Conservation (phyloP, 495 filamentous ascomycete species). For the Annulohypoxylon stygium region DNA sequence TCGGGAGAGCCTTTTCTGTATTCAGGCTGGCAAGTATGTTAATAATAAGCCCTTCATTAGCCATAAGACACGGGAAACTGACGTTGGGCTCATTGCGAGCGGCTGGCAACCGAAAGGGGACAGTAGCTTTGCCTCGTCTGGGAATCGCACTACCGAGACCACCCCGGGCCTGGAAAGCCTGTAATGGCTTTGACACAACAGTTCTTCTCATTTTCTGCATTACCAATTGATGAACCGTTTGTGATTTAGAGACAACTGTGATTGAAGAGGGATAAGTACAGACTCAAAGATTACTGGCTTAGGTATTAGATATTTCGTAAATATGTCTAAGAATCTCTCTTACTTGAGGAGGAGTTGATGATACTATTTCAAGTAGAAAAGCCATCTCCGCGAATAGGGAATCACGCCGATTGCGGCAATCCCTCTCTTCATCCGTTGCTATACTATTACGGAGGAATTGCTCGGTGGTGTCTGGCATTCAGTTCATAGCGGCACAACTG, state of each 20-base stretch:
- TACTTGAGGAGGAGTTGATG: not conserved
- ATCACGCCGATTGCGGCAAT: constrained; percentile 4
- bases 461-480: not conserved
- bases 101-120: not conserved
- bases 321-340: not conserved
- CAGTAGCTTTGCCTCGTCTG: not conserved
- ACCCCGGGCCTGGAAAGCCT: not conserved
- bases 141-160: not conserved
- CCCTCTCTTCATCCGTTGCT: not conserved
- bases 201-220: not conserved
- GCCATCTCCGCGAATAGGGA: constrained; percentile 3
- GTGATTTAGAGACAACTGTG: not conserved
- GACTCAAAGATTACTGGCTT: not conserved
- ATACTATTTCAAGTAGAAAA: not conserved
- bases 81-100: constrained; percentile 1
- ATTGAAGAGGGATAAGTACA: not conserved
- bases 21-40: not conserved
- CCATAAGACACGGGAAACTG: not conserved
- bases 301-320: not conserved
- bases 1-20: not conserved
- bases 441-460: not conserved
- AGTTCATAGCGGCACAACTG: not conserved
- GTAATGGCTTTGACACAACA: not conserved
- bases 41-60: not conserved
- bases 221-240: not conserved